Conservation (phyloP, 1,284 basidiomycete genomes). For the Boletus coffeatus region DNA sequence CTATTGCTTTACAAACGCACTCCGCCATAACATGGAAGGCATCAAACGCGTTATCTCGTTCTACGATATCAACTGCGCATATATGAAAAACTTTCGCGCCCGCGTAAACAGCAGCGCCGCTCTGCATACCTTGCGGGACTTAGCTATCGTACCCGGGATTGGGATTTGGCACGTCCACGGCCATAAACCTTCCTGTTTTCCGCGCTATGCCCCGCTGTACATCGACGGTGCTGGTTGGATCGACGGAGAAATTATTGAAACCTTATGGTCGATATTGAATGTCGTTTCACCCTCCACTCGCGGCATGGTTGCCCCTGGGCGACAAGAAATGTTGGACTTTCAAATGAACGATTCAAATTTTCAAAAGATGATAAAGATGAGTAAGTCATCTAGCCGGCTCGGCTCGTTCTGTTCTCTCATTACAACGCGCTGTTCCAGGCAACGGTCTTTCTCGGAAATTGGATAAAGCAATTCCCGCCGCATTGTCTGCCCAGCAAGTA, state of each 20-base stretch:
- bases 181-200: constrained; percentile 7
- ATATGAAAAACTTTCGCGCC: constrained; percentile 1
- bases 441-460: not conserved
- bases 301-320: not conserved
- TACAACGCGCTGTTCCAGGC: not conserved
- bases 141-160: constrained; percentile 1
- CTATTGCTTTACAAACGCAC: constrained; percentile 11
- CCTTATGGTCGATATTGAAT: not conserved
- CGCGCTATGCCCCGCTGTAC: not conserved
- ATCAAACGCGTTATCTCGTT: not conserved
- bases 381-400: not conserved
- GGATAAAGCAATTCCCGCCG: not conserved
- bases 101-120: not conserved
- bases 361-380: not conserved
- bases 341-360: not conserved
- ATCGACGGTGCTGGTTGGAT: not conserved
- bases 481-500: not conserved
- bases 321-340: not conserved
- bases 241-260: not conserved
- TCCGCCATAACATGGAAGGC: not conserved
- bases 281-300: not conserved
- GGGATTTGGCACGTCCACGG: constrained; percentile 12
- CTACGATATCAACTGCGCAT: constrained; percentile 14
- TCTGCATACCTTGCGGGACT: too few species aligned
- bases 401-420: not conserved